Evolutionary conservation across 83 land plant genomes (phyloP).

Genomic region (Isoetes engelmannii): DNA sequence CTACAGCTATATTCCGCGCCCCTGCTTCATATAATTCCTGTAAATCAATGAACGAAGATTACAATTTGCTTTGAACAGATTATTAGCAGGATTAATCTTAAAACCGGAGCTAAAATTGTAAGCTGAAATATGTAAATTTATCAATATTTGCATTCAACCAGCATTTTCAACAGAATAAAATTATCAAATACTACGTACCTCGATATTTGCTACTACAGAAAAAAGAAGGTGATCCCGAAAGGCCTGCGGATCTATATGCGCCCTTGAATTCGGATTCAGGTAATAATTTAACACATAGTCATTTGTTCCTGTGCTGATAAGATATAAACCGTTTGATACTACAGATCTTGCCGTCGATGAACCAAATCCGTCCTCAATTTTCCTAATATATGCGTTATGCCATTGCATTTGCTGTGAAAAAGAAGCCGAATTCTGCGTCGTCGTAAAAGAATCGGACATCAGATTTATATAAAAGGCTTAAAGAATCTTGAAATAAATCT

Average conservation of each 20-base stretch:
- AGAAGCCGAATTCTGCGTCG: too few relatives aligned
- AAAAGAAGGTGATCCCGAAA: background rate
- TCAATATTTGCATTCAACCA: too few relatives aligned
- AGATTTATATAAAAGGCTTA: too few relatives aligned
- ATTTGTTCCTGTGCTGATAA: constrained; percentile 20
- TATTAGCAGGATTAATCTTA: background rate
- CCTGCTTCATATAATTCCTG: constrained; percentile 17
- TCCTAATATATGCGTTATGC: too few relatives aligned
- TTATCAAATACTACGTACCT: too few relatives aligned
- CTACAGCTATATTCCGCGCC: constrained; percentile 14
- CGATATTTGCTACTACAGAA: background rate
- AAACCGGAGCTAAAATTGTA: too few relatives aligned
- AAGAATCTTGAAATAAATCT: too few relatives aligned
- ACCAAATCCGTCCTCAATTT: constrained; percentile 12
- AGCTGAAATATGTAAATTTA: too few relatives aligned
- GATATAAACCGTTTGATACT: constrained; percentile 8
- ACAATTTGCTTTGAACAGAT: background rate
- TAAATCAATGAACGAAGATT: background rate
- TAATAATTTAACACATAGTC: constrained; percentile 24
- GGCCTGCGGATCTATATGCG: background rate
- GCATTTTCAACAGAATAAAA: too few relatives aligned
- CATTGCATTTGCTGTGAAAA: too few relatives aligned
- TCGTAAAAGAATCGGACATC: too few relatives aligned
- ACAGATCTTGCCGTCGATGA: background rate
- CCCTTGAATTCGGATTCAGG: constrained; percentile 3